A percentile compares a stretch with the other conserved stretches of the same genome.
phyloP scores from a whole-genome alignment of 139 green algal genomes.

The Auxenochlorella pyrenoidosa region DNA sequence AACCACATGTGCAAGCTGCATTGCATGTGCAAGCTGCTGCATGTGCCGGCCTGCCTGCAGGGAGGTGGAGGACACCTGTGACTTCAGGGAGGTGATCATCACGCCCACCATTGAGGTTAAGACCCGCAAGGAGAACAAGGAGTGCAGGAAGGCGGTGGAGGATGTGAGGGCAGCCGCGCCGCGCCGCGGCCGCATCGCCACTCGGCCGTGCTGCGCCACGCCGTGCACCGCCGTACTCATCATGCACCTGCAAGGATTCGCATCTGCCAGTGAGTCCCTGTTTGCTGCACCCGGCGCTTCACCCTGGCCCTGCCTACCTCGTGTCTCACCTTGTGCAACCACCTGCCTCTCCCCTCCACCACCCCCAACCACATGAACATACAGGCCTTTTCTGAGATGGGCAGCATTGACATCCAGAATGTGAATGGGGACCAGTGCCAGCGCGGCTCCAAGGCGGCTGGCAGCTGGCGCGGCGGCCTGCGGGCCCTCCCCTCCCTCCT shows the following conservation, averaged over 20 bases:
- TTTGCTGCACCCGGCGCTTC: no score
- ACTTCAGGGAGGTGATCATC: constrained; percentile 20
- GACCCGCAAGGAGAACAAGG: background rate
- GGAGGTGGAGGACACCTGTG: constrained; percentile 7
- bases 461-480: background rate
- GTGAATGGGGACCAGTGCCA: background rate
- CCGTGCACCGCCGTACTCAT: no score
- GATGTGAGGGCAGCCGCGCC: no score
- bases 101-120: background rate
- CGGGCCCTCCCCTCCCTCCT: background rate
- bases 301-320: no score
- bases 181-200: no score
- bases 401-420: constrained; percentile 9
- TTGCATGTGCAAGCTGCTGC: no score
- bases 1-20: no score
- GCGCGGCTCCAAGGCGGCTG: background rate
- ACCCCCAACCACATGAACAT: no score
- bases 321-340: no score
- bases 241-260: no score
- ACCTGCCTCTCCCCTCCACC: background rate
- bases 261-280: no score
- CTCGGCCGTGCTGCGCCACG: no score
- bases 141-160: constrained; percentile 1
- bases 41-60: background rate
- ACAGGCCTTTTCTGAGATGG: constrained; percentile 17